These are phyloP conservation scores for Trichoderma sp. DNA, from an alignment of 2,329 filamentous ascomycete species.

Conservation along the genomic window DNA sequence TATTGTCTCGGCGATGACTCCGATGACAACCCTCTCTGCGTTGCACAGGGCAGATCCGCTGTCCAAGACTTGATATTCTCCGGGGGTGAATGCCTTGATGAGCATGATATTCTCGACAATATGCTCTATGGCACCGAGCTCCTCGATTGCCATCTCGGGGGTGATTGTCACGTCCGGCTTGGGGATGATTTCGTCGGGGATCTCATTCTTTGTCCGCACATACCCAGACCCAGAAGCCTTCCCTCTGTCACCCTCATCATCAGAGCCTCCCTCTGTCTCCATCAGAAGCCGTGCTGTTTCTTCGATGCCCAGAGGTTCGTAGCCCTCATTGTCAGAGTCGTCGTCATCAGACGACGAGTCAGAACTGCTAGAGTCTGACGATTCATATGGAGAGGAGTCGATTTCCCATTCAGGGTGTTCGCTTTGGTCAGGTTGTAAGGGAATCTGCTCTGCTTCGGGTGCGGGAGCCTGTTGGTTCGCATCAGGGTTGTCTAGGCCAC, in stretches of 20 bases:
- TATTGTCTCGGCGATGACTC: conserved; percentile 79
- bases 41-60: conserved; percentile 79
- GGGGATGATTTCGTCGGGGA: conserved; percentile 59
- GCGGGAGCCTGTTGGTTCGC: conserved; percentile 2
- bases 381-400: conserved; percentile 74
- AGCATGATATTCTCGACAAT: conserved; percentile 77
- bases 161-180: conserved; percentile 79
- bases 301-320: conserved; percentile 73
- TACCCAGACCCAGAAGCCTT: conserved; percentile 42
- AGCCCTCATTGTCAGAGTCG: conserved; percentile 59
- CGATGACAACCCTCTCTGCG: conserved; percentile 71
- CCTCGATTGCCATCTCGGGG: conserved; percentile 70
- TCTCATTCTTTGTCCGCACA: conserved; percentile 80
- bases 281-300: conserved; percentile 84
- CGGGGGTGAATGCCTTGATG: conserved; percentile 73
- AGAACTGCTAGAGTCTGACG: conserved; percentile 56
- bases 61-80: conserved; percentile 83
- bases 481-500: conserved; percentile 32
- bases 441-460: conserved; percentile 17
- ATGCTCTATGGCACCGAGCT: conserved; percentile 71
- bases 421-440: conserved; percentile 34
- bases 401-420: conserved; percentile 77
- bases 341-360: conserved; percentile 55
- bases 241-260: conserved; percentile 64
- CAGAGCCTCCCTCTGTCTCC: conserved; percentile 75